phyloP scores from a whole-genome alignment of 129 eudicot species.

The Cynara cardunculus region DNA sequence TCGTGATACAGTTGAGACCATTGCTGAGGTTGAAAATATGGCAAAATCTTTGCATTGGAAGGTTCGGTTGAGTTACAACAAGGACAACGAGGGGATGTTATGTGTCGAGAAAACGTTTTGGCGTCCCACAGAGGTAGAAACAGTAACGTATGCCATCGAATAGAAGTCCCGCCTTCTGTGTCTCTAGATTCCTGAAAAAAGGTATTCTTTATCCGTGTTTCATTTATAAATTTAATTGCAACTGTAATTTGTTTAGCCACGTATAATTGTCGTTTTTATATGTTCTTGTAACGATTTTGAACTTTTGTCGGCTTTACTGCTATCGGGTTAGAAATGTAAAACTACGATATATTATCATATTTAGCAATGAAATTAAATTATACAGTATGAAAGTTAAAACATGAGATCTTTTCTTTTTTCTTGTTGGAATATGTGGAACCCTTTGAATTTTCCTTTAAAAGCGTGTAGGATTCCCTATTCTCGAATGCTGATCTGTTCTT shows the following conservation, averaged over 20 bases:
- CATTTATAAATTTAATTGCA: constrained; percentile 10
- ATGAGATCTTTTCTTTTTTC: not conserved
- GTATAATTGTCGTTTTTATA: constrained; percentile 23
- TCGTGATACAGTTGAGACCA: constrained; percentile 51
- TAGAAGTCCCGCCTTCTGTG: constrained; percentile 15
- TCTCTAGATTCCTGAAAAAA: not conserved
- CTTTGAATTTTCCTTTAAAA: too few species aligned
- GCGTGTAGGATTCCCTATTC: not conserved
- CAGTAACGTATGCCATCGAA: constrained; percentile 45
- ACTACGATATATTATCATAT: constrained; percentile 19
- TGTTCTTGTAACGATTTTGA: constrained; percentile 29
- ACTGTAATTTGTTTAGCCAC: constrained; percentile 22
- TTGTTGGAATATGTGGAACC: not conserved
- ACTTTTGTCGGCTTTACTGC: constrained; percentile 9
- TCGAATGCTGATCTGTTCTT: not conserved
- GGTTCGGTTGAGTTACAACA: constrained; percentile 33
- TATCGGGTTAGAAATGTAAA: constrained; percentile 34
- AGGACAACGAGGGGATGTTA: constrained; percentile 50
- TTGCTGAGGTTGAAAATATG: constrained; percentile 46
- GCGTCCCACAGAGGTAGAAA: constrained; percentile 59
- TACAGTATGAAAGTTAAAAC: constrained; percentile 3
- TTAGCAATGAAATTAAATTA: constrained; percentile 23
- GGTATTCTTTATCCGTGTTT: constrained; percentile 15
- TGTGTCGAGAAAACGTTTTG: constrained; percentile 51
- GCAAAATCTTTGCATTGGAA: constrained; percentile 66